Evolutionary conservation across 2,329 filamentous ascomycete species (phyloP).

Genomic region (Fusarium anguioides): DNA sequence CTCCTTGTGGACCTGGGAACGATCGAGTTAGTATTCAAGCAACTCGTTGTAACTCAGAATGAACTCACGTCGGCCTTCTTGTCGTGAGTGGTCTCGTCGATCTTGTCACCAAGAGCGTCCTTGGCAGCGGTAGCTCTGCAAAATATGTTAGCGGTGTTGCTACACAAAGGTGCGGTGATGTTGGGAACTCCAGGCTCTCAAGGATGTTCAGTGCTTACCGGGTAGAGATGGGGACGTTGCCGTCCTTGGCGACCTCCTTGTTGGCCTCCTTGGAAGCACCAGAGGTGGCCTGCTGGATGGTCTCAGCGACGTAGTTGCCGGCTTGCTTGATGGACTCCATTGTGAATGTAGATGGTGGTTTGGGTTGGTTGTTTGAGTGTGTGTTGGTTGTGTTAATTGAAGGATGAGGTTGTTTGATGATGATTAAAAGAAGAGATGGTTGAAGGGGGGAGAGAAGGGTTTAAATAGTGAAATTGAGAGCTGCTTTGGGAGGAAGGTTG

Average conservation of each 20-base stretch:
- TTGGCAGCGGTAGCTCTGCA: slow-evolving; percentile 58
- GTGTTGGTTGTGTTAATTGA: slow-evolving; percentile 16
- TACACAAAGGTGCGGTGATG: fast-evolving
- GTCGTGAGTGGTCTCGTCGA: slow-evolving; percentile 55
- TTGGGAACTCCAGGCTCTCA: neutral
- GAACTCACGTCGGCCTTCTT: slow-evolving; percentile 52
- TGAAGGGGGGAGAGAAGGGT: slow-evolving; percentile 22
- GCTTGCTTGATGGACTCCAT: slow-evolving; percentile 69
- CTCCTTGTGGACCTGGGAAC: neutral
- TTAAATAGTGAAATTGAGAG: slow-evolving; percentile 38
- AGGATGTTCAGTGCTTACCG: slow-evolving; percentile 55
- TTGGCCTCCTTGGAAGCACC: slow-evolving; percentile 75
- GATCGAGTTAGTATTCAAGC: neutral
- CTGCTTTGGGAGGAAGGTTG: neutral
- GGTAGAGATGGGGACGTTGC: slow-evolving; percentile 62
- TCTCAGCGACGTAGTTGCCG: slow-evolving; percentile 76
- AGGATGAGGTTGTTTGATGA: slow-evolving; percentile 30
- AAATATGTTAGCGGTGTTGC: slow-evolving; percentile 43
- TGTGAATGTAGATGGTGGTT: slow-evolving; percentile 46
- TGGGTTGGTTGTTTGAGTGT: slow-evolving; percentile 24
- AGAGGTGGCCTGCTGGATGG: slow-evolving; percentile 66
- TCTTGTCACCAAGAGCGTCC: slow-evolving; percentile 62
- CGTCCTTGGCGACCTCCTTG: slow-evolving; percentile 74
- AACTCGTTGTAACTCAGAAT: fast-evolving
- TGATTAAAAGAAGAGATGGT: neutral